Percentiles rank a stretch among this genome's conserved stretches.
Evolutionary conservation across 805 yeast species (phyloP).

Genomic region (Zygoascus flipseniorum): DNA sequence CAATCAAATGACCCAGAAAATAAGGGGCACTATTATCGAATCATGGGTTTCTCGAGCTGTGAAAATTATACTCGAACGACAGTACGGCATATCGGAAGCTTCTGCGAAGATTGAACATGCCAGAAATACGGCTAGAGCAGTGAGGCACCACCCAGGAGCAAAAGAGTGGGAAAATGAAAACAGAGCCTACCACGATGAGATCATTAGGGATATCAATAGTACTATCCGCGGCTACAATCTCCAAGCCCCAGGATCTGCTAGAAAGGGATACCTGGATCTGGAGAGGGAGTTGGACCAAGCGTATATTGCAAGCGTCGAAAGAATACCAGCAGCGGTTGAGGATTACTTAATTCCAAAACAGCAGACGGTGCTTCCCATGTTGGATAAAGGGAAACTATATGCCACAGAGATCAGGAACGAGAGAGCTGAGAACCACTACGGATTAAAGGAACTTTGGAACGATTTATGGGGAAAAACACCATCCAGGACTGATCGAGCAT

Average conservation of each 20-base stretch:
- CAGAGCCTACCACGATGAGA: slow-evolving; percentile 26
- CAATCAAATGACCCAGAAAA: slow-evolving; percentile 36
- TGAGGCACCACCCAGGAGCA: not conserved
- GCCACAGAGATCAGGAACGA: slow-evolving; percentile 10
- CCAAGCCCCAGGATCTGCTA: slow-evolving; percentile 55
- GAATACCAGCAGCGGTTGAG: slow-evolving; percentile 10
- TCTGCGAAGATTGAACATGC: not conserved
- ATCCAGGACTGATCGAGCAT: not conserved
- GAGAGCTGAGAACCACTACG: slow-evolving; percentile 24
- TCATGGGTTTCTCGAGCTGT: slow-evolving; percentile 3
- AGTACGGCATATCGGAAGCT: not conserved
- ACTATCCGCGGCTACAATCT: slow-evolving; percentile 49
- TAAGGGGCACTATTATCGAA: slow-evolving; percentile 33
- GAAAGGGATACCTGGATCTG: slow-evolving; percentile 41
- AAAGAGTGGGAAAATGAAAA: slow-evolving; percentile 34
- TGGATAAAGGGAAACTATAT: not conserved
- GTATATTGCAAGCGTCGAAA: slow-evolving; percentile 28
- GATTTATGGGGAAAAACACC: slow-evolving; percentile 13
- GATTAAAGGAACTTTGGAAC: slow-evolving; percentile 18
- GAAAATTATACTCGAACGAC: not conserved
- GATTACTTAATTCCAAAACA: slow-evolving; percentile 4
- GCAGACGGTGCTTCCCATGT: not conserved
- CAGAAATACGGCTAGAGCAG: not conserved
- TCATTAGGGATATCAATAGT: slow-evolving; percentile 38
- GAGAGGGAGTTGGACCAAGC: slow-evolving; percentile 38